phyloP scores from a whole-genome alignment of 2,329 filamentous ascomycete genomes.

The Pseudogymnoascus sp. region DNA sequence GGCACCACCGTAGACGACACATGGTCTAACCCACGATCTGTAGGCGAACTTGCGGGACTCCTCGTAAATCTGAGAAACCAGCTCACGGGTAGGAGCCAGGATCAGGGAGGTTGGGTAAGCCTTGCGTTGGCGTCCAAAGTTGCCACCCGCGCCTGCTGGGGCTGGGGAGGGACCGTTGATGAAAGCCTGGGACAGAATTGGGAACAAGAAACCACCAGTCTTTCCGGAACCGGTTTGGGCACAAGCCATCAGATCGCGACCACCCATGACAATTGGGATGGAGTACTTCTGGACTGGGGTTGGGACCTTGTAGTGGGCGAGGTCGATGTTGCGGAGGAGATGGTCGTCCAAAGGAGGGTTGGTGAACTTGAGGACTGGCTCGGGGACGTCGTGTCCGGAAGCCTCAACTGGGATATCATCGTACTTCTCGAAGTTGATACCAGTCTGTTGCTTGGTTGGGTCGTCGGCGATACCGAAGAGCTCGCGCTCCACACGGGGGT shows the following conservation, averaged over 20 bases:
- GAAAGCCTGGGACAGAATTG: conserved; percentile 96
- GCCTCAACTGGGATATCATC: conserved; percentile 98
- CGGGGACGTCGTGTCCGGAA: conserved; percentile 86
- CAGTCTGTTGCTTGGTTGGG: conserved; percentile 89
- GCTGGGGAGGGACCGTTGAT: conserved; percentile 72
- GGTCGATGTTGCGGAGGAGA: conserved; percentile 83
- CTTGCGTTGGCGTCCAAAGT: conserved; percentile 91
- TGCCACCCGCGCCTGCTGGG: conserved; percentile 58
- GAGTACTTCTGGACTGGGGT: conserved; percentile 99
- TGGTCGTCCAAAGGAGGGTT: conserved; percentile 95
- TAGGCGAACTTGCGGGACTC: conserved; percentile 98
- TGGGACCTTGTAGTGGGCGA: conserved; percentile 90
- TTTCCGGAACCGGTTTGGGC: conserved; percentile 99
- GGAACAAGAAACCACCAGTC: conserved; percentile 99
- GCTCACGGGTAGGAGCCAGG: conserved; percentile 91
- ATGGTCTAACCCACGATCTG: conserved; percentile 96
- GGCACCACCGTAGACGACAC: conserved; percentile 97
- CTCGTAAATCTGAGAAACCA: conserved; percentile 97
- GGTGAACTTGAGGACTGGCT: conserved; percentile 82
- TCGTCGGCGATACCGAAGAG: conserved; percentile 90
- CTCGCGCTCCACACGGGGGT: conserved; percentile 87
- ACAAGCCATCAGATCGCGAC: conserved; percentile 98
- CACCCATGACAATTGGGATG: conserved; percentile 96
- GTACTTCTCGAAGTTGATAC: conserved; percentile 99
- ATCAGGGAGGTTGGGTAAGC: conserved; percentile 95